Conservation (phyloP, 2,329 filamentous ascomycete genomes). For the Cladophialophora carrionii region DNA sequence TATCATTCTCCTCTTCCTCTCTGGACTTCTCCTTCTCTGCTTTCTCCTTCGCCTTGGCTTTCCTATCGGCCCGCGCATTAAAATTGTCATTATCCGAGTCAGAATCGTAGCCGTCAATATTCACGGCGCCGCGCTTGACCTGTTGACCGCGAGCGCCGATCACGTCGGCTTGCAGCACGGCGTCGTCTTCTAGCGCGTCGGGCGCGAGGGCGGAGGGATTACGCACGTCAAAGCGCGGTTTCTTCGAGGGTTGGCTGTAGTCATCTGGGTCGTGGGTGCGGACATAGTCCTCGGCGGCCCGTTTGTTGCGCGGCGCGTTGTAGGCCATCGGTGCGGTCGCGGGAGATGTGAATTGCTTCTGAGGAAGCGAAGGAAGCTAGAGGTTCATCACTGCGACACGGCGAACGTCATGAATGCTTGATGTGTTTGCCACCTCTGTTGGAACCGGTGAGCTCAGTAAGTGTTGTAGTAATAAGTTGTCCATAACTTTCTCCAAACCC, state of each 20-base stretch:
- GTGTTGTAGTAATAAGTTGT: background rate
- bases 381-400: background rate
- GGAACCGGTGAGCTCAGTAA: background rate
- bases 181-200: conserved; percentile 73
- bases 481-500: conserved; percentile 4
- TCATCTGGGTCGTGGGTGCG: conserved; percentile 66
- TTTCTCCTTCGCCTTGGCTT: conserved; percentile 57
- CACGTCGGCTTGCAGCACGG: conserved; percentile 85
- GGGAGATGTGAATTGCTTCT: background rate
- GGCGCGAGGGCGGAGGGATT: conserved; percentile 91
- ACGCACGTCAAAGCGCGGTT: conserved; percentile 88
- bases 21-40: conserved; percentile 48
- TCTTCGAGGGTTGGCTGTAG: conserved; percentile 61
- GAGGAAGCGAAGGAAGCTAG: background rate
- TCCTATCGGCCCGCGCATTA: conserved; percentile 64
- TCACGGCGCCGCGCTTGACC: conserved; percentile 90
- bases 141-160: conserved; percentile 73
- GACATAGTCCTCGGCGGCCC: conserved; percentile 78
- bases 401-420: background rate
- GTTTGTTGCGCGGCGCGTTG: conserved; percentile 62
- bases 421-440: background rate
- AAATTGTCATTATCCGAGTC: conserved; percentile 92
- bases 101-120: conserved; percentile 94
- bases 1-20: conserved; percentile 60
- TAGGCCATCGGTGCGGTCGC: background rate